Percentiles rank a stretch among this genome's conserved stretches.
Evolutionary conservation across 805 yeast species (phyloP).

Genomic region (Metschnikowia amazonensis): DNA sequence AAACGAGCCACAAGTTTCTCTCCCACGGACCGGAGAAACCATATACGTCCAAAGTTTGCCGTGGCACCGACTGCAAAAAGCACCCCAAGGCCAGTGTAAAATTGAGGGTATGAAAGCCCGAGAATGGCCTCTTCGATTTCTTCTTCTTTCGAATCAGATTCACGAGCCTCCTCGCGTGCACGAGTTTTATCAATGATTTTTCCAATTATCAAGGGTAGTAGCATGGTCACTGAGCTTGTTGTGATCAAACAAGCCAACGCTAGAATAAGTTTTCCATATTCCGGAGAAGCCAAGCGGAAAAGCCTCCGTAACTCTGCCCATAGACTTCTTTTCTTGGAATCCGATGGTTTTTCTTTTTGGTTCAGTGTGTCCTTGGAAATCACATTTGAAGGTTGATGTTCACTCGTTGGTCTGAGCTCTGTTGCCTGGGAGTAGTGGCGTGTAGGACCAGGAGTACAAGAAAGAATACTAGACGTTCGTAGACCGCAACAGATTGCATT

Average conservation of each 20-base stretch:
- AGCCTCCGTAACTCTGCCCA: conserved; percentile 14
- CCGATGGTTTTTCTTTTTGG: neutral
- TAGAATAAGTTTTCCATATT: conserved; percentile 21
- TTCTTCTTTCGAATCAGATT: conserved; percentile 13
- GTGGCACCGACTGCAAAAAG: conserved; percentile 70
- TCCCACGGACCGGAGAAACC: conserved; percentile 72
- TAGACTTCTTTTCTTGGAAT: conserved; percentile 2
- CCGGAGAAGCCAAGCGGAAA: conserved; percentile 19
- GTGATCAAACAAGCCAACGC: conserved; percentile 64
- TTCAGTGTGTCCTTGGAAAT: neutral
- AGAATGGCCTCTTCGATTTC: conserved; percentile 23
- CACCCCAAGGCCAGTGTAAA: conserved; percentile 57
- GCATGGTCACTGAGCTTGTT: conserved; percentile 77
- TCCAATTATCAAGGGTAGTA: conserved; percentile 80
- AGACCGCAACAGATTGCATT: neutral
- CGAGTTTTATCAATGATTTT: conserved; percentile 74
- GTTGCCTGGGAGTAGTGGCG: conserved; percentile 1
- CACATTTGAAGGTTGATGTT: neutral
- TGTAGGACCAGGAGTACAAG: neutral
- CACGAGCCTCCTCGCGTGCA: conserved; percentile 16
- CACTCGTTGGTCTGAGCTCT: neutral
- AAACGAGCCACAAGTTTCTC: conserved; percentile 83
- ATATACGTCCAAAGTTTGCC: conserved; percentile 79
- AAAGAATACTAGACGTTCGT: conserved; percentile 2
- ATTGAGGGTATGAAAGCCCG: conserved; percentile 61